Conservation (phyloP, 306 rosid species). For the Abrus precatorius region DNA sequence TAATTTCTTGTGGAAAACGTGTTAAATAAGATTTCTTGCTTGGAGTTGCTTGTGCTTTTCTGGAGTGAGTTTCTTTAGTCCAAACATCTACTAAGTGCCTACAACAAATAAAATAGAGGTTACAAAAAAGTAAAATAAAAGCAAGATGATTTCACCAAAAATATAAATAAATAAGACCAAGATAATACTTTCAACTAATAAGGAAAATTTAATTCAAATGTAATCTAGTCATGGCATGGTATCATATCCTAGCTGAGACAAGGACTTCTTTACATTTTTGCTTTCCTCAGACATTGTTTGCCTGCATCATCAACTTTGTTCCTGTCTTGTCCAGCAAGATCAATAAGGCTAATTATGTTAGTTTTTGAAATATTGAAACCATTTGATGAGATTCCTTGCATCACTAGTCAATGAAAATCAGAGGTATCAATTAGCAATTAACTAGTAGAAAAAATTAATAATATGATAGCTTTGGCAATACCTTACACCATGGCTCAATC, state of each 20-base stretch:
- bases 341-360: constrained; percentile 89
- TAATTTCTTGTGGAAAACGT: constrained; percentile 64
- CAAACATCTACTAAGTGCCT: constrained; percentile 79
- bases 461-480: constrained; percentile 38
- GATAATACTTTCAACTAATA: constrained; percentile 4
- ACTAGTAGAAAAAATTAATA: constrained; percentile 19
- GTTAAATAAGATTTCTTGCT: constrained; percentile 77
- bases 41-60: constrained; percentile 60
- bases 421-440: not conserved
- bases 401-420: constrained; percentile 43
- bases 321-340: constrained; percentile 90
- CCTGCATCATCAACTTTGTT: constrained; percentile 70
- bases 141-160: not conserved
- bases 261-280: constrained; percentile 80
- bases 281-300: constrained; percentile 69
- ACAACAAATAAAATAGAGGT: constrained; percentile 50
- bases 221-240: constrained; percentile 36
- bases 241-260: constrained; percentile 89
- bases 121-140: constrained; percentile 30
- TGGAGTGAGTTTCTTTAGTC: constrained; percentile 60
- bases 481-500: constrained; percentile 97
- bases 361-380: constrained; percentile 92
- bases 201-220: not conserved
- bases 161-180: not conserved
- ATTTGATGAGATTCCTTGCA: constrained; percentile 77